phyloP scores from a whole-genome alignment of 2,329 filamentous ascomycete species.

The Beauveria scarabaeidicola region DNA sequence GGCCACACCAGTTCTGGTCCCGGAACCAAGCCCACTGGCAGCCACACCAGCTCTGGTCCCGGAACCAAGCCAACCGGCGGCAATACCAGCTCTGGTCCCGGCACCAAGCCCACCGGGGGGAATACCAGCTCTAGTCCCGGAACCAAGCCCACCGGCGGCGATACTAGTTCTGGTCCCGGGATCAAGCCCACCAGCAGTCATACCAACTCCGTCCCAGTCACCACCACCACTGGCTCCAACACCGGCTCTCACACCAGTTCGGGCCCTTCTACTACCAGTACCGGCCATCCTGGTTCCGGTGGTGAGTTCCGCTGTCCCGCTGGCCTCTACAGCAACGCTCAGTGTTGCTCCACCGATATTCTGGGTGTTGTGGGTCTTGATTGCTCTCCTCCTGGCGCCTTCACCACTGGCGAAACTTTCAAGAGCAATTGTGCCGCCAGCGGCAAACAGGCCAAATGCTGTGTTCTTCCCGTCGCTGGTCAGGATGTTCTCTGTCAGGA shows the following conservation, averaged over 20 bases:
- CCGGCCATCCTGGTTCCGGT: background rate
- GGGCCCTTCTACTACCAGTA: background rate
- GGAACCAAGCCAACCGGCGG: background rate
- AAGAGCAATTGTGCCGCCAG: slow-evolving; percentile 29
- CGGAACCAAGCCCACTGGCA: background rate
- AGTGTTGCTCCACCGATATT: slow-evolving; percentile 41
- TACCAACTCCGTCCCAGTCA: background rate
- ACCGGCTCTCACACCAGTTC: background rate
- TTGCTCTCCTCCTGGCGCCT: background rate
- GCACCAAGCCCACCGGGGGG: background rate
- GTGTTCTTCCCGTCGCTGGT: slow-evolving; percentile 35
- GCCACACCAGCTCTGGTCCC: background rate
- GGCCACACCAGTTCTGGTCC: background rate
- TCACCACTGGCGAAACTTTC: background rate
- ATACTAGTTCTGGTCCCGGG: background rate
- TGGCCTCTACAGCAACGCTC: slow-evolving; percentile 21
- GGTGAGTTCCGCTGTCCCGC: slow-evolving; percentile 14
- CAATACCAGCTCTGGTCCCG: background rate
- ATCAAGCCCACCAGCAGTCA: background rate
- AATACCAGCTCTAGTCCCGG: background rate
- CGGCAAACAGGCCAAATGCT: slow-evolving; percentile 46
- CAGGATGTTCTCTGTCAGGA: slow-evolving; percentile 7
- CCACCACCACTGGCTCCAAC: background rate
- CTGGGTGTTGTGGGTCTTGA: slow-evolving; percentile 36
- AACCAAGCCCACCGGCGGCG: background rate